Percentiles rank a stretch among this genome's conserved stretches.
These are phyloP conservation scores for Suhomyces bokatorum DNA, from an alignment of 1,139 yeast species.

Conservation along the genomic window DNA sequence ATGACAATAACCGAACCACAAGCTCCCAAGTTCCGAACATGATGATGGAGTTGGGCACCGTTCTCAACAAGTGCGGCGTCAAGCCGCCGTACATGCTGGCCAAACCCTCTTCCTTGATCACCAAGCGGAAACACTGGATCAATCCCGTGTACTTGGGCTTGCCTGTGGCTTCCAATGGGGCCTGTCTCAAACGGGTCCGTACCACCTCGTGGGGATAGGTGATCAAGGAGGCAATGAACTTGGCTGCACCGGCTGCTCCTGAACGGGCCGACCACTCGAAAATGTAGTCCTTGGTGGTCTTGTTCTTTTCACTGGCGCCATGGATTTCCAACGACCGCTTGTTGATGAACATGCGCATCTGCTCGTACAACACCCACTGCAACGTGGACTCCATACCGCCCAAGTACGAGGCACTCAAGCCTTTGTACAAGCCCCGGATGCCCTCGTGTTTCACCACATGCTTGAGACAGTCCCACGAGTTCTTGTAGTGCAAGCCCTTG, in stretches of 20 bases:
- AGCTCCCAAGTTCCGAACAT: constrained; percentile 99
- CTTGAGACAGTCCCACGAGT: constrained; percentile 81
- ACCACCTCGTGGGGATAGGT: constrained; percentile 98
- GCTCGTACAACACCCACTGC: constrained; percentile 97
- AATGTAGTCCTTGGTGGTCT: constrained; percentile 62
- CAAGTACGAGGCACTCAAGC: constrained; percentile 88
- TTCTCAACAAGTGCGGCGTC: constrained; percentile 93
- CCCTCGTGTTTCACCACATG: constrained; percentile 80
- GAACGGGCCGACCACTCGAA: constrained; percentile 94
- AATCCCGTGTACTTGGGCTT: constrained; percentile 86
- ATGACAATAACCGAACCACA: constrained; percentile 68
- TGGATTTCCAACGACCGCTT: constrained; percentile 54
- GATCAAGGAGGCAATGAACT: constrained; percentile 84
- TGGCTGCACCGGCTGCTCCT: constrained; percentile 97
- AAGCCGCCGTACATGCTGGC: constrained; percentile 95
- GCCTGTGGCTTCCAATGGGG: constrained; percentile 75
- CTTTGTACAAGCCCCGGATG: constrained; percentile 74
- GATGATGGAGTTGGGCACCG: constrained; percentile 96
- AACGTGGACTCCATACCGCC: constrained; percentile 93
- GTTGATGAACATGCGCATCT: constrained; percentile 75
- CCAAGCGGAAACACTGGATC: constrained; percentile 78
- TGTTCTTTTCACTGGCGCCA: constrained; percentile 41
- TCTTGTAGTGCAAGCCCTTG: constrained; percentile 65
- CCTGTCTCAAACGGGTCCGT: constrained; percentile 92
- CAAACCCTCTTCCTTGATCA: constrained; percentile 88